A percentile compares a stretch with the other conserved stretches of the same genome.
These are phyloP conservation scores for Parietichytrium sp. DNA, from an alignment of 108 stramenopile genomes.

Conservation along the genomic window DNA sequence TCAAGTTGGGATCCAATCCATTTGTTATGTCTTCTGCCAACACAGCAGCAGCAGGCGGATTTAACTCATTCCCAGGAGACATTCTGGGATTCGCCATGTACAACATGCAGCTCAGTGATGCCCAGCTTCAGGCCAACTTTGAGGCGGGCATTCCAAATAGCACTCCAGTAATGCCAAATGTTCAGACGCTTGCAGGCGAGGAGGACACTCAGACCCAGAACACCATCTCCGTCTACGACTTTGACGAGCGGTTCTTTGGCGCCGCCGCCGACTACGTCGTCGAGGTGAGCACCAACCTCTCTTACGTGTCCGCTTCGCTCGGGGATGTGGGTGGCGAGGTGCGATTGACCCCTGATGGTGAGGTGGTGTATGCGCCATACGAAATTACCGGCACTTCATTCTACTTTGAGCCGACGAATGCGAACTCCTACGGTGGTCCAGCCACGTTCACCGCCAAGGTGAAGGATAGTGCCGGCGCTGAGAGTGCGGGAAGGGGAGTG, in stretches of 20 bases:
- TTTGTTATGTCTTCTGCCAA: background rate
- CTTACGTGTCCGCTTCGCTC: too few species aligned
- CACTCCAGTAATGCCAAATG: too few species aligned
- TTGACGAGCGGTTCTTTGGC: background rate
- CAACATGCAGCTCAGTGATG: background rate
- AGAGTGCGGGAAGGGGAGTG: background rate
- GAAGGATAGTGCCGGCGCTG: background rate
- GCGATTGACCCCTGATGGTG: too few species aligned
- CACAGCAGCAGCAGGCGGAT: too few species aligned
- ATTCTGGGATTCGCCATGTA: background rate
- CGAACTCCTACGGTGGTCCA: background rate
- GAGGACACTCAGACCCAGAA: too few species aligned
- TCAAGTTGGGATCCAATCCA: constrained; percentile 31
- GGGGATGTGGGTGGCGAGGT: too few species aligned
- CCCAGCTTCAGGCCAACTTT: background rate
- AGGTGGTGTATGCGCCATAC: too few species aligned
- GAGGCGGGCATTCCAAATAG: background rate
- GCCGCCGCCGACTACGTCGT: too few species aligned
- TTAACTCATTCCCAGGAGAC: background rate
- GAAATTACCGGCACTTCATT: too few species aligned
- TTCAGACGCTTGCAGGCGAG: too few species aligned
- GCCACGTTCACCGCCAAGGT: background rate
- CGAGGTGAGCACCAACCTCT: too few species aligned
- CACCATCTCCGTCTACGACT: constrained; percentile 19
- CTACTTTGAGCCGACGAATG: too few species aligned